A percentile compares a stretch with the other conserved stretches of the same genome.
These are phyloP conservation scores for Parafenestella ontariensis DNA, from an alignment of 2,329 filamentous ascomycete species.

Conservation along the genomic window DNA sequence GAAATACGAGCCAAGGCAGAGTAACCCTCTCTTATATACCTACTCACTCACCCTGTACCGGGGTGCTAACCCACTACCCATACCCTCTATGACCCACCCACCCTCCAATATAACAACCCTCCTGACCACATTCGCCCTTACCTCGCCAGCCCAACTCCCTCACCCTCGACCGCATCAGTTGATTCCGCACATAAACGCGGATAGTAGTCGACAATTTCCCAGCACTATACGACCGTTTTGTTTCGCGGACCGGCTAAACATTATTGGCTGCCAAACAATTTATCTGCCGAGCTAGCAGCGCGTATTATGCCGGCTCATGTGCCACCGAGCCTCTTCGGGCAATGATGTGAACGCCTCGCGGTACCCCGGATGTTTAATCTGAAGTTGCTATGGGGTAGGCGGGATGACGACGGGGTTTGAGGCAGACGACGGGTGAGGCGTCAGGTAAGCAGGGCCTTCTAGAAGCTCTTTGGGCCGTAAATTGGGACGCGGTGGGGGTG, in stretches of 20 bases:
- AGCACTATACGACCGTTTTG: constrained; percentile 24
- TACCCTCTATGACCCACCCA: not conserved
- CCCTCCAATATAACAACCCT: constrained; percentile 14
- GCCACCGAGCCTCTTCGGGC: constrained; percentile 25
- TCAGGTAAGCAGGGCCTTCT: constrained; percentile 1
- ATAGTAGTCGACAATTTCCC: constrained; percentile 35
- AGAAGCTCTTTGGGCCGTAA: not conserved
- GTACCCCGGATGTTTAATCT: constrained; percentile 36
- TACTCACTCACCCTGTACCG: constrained; percentile 9
- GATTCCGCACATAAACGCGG: constrained; percentile 24
- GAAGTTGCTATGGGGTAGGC: constrained; percentile 17
- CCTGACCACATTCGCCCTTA: constrained; percentile 13
- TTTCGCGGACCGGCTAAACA: constrained; percentile 28
- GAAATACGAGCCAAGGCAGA: not conserved
- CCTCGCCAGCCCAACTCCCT: constrained; percentile 4
- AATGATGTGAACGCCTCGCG: constrained; percentile 15
- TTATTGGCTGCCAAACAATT: constrained; percentile 28
- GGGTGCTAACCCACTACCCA: not conserved
- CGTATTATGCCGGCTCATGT: constrained; percentile 33
- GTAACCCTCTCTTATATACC: constrained; percentile 23
- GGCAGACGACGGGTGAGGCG: not conserved
- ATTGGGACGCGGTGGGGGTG: not conserved
- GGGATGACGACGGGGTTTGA: constrained; percentile 20
- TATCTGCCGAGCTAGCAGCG: constrained; percentile 21
- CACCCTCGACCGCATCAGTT: constrained; percentile 4